Conservation (phyloP, 163 green algal genomes). For the Prototheca wickerhamii region DNA sequence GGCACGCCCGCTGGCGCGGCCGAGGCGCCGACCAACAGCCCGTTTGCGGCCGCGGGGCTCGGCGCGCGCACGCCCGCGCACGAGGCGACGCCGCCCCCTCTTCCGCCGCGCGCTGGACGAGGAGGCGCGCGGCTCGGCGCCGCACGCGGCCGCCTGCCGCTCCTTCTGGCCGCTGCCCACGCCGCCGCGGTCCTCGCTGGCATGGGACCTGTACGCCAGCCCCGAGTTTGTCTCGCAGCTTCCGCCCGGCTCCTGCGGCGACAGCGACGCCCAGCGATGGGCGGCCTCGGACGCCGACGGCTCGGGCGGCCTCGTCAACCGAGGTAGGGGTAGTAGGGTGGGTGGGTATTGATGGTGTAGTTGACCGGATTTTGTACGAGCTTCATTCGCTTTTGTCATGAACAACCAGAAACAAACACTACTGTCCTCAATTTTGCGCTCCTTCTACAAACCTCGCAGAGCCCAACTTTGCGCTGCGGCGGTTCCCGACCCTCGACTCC, state of each 20-base stretch:
- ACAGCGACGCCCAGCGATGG: neutral
- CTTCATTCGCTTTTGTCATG: neutral
- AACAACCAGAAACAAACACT: neutral
- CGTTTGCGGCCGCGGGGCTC: no score
- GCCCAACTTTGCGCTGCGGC: conserved; percentile 10
- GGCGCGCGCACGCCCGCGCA: no score
- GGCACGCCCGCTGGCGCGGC: no score
- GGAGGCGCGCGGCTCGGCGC: neutral
- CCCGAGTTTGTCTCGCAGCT: conserved; percentile 28
- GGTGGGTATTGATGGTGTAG: no score
- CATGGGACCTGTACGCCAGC: conserved; percentile 13
- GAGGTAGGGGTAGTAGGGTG: neutral
- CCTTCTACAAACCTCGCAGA: neutral
- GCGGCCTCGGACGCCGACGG: no score
- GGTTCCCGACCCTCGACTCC: conserved; percentile 23
- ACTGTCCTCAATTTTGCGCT: no score
- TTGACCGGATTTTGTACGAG: no score
- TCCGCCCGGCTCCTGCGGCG: conserved; percentile 7
- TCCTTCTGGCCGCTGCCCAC: neutral
- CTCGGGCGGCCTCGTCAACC: neutral
- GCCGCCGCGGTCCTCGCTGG: neutral
- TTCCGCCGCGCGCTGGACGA: neutral
- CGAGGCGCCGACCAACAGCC: no score
- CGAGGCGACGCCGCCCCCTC: neutral
- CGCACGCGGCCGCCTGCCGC: no score